Evolutionary conservation across 805 yeast species (phyloP).

Genomic region (Kodamaea restingae): DNA sequence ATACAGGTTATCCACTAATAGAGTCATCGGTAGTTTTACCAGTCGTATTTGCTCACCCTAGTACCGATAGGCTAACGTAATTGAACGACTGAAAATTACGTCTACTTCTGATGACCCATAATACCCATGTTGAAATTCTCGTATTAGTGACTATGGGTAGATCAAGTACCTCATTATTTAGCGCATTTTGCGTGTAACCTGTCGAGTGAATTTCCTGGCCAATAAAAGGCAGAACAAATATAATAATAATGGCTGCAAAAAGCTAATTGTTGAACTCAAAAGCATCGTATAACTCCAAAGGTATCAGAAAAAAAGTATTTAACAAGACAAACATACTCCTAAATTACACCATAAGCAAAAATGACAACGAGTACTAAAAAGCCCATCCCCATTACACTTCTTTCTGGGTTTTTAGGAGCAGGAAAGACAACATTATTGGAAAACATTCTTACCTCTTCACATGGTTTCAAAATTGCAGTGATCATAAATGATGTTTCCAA

Average conservation of each 20-base stretch:
- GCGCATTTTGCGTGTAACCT: not conserved
- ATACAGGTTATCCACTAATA: no score
- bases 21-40: no score
- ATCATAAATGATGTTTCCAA: slow-evolving; percentile 45
- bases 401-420: slow-evolving; percentile 45
- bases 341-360: not conserved
- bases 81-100: no score
- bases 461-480: slow-evolving; percentile 42
- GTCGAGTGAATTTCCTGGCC: not conserved
- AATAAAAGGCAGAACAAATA: not conserved
- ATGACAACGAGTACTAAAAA: not conserved
- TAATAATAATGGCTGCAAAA: not conserved
- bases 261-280: not conserved
- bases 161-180: not conserved
- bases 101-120: no score
- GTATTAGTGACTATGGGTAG: no score
- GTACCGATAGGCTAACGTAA: no score
- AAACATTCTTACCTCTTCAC: slow-evolving; percentile 35
- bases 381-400: slow-evolving; percentile 43
- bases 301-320: not conserved
- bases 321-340: not conserved
- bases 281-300: not conserved
- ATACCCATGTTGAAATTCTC: no score
- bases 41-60: no score
- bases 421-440: slow-evolving; percentile 48